A percentile compares a stretch with the other conserved stretches of the same genome.
Evolutionary conservation across 306 rosid species (phyloP).

Genomic region (Quercus berberidifolia): DNA sequence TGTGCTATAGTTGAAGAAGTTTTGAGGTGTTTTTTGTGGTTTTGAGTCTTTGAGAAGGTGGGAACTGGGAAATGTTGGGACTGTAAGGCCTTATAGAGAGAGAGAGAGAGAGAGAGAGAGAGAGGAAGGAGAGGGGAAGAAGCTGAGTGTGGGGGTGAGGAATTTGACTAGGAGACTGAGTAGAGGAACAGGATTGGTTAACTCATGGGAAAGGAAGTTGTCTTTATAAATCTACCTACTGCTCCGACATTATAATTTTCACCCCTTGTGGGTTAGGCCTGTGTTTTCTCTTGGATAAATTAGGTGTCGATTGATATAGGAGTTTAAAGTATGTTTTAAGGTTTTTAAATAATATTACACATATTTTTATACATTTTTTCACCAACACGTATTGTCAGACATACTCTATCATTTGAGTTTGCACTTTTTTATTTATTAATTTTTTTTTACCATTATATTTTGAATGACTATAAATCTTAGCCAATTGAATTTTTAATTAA

Average conservation of each 20-base stretch:
- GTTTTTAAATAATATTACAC: too few relatives aligned
- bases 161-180: conserved; percentile 20
- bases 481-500: too few relatives aligned
- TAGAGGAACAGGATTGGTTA: background rate
- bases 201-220: conserved; percentile 24
- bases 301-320: rapidly evolving
- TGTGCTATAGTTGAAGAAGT: background rate
- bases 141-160: background rate
- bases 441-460: too few relatives aligned
- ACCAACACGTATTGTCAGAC: rapidly evolving
- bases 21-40: background rate
- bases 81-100: conserved; percentile 21
- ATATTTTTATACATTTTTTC: rapidly evolving
- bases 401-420: too few relatives aligned
- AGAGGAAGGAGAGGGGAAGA: conserved; percentile 13
- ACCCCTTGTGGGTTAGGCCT: too few relatives aligned
- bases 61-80: conserved; percentile 26
- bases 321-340: too few relatives aligned
- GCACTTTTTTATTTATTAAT: too few relatives aligned
- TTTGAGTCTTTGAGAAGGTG: background rate
- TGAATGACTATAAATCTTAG: too few relatives aligned
- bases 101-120: background rate
- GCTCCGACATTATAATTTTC: conserved; percentile 2
- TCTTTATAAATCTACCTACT: conserved; percentile 22
- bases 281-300: too few relatives aligned